Evolutionary conservation across 208 protist species (phyloP).

Genomic region (Leishmania aethiopica): DNA sequence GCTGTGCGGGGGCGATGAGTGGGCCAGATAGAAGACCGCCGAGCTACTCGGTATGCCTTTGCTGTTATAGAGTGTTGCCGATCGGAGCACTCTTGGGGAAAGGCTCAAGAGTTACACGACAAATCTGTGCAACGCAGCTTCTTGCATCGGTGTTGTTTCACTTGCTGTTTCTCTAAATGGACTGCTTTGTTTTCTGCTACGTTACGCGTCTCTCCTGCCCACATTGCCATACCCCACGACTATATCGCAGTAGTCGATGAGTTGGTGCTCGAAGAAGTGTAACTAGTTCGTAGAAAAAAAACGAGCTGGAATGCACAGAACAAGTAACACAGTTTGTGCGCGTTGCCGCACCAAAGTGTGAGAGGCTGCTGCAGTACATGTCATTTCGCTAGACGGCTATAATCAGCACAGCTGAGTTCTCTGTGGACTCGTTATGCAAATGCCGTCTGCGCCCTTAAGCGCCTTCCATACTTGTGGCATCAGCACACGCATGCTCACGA

Average conservation of each 20-base stretch:
- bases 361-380: not conserved
- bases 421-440: not conserved
- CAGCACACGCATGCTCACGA: not conserved
- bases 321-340: not conserved
- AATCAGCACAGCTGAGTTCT: too few relatives aligned
- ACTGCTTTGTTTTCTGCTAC: conserved; percentile 6
- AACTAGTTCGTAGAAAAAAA: not conserved
- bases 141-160: not conserved
- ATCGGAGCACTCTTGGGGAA: not conserved
- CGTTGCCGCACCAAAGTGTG: not conserved
- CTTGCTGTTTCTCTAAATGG: conserved; percentile 16
- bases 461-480: not conserved
- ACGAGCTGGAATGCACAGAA: not conserved
- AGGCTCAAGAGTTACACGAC: not conserved
- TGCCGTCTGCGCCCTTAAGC: not conserved
- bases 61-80: not conserved
- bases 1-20: not conserved
- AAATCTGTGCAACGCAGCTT: not conserved
- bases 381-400: not conserved
- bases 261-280: not conserved
- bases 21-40: not conserved
- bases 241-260: not conserved
- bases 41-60: not conserved
- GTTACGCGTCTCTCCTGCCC: not conserved
- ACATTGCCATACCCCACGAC: not conserved